phyloP scores from a whole-genome alignment of 1,284 basidiomycete genomes.

The Apiotrichum gamsii region DNA sequence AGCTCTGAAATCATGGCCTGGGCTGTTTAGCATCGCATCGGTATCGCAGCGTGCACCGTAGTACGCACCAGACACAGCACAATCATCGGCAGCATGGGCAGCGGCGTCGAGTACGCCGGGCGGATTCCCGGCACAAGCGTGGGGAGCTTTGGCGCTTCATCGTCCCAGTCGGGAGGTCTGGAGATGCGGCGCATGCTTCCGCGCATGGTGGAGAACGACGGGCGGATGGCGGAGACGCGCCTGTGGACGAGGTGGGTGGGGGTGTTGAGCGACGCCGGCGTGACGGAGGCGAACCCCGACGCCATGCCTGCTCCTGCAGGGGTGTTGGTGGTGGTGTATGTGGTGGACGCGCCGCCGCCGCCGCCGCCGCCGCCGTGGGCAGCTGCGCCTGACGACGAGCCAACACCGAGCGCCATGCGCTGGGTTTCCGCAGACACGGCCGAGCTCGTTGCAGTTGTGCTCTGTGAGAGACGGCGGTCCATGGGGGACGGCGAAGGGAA shows the following conservation, averaged over 20 bases:
- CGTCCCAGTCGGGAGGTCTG: conserved; percentile 4
- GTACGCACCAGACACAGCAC: conserved; percentile 77
- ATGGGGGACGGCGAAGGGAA: too few relatives aligned
- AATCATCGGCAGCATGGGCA: conserved; percentile 80
- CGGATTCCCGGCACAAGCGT: conserved; percentile 45
- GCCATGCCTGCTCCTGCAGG: conserved; percentile 2
- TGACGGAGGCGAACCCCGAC: neutral
- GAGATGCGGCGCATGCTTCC: conserved; percentile 10
- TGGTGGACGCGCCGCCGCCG: too few relatives aligned
- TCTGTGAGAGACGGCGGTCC: too few relatives aligned
- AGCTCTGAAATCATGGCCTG: conserved; percentile 91
- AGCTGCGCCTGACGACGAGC: too few relatives aligned
- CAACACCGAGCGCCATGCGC: too few relatives aligned
- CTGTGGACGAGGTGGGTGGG: neutral
- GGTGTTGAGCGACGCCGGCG: neutral
- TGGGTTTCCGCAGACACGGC: too few relatives aligned
- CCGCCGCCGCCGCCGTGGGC: too few relatives aligned
- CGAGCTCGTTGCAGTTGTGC: too few relatives aligned
- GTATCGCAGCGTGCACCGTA: neutral
- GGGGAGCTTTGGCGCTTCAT: conserved; percentile 36
- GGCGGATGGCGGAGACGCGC: conserved; percentile 5
- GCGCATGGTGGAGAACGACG: conserved; percentile 10
- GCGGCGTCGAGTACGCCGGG: conserved; percentile 57
- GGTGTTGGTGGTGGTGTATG: too few relatives aligned
- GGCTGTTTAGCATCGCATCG: neutral